phyloP scores from a whole-genome alignment of 2,329 filamentous ascomycete species.

The Zymoseptoria tritici region DNA sequence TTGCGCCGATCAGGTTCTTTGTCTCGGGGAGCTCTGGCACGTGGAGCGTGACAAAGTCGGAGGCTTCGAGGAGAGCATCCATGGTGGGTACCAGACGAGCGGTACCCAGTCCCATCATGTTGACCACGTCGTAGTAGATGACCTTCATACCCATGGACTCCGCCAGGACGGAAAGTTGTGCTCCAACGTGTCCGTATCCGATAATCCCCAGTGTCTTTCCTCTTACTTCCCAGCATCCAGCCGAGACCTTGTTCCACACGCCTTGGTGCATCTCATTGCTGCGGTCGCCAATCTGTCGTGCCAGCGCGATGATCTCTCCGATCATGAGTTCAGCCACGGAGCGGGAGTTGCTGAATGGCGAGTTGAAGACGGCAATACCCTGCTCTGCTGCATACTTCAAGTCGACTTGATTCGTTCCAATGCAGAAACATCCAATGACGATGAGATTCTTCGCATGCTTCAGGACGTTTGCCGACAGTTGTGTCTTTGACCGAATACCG shows the following conservation, averaged over 20 bases:
- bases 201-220: conserved; percentile 96
- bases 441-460: conserved; percentile 87
- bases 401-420: conserved; percentile 93
- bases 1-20: conserved; percentile 77
- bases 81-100: conserved; percentile 74
- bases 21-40: conserved; percentile 92
- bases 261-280: conserved; percentile 91
- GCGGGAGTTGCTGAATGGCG: conserved; percentile 94
- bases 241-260: conserved; percentile 96
- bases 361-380: conserved; percentile 98
- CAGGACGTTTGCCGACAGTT: conserved; percentile 77
- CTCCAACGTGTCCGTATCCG: conserved; percentile 95
- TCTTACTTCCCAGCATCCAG: conserved; percentile 94
- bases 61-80: conserved; percentile 64
- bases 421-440: conserved; percentile 97
- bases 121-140: conserved; percentile 93
- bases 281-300: conserved; percentile 85
- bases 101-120: conserved; percentile 88
- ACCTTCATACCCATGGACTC: conserved; percentile 98
- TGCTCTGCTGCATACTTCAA: conserved; percentile 72
- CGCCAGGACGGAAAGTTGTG: conserved; percentile 87
- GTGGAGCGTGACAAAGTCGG: conserved; percentile 91
- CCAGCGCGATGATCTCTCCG: conserved; percentile 82
- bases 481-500: conserved; percentile 96
- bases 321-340: conserved; percentile 96